phyloP scores from a whole-genome alignment of 148 eudicot species.

The Persicaria maculosa region DNA sequence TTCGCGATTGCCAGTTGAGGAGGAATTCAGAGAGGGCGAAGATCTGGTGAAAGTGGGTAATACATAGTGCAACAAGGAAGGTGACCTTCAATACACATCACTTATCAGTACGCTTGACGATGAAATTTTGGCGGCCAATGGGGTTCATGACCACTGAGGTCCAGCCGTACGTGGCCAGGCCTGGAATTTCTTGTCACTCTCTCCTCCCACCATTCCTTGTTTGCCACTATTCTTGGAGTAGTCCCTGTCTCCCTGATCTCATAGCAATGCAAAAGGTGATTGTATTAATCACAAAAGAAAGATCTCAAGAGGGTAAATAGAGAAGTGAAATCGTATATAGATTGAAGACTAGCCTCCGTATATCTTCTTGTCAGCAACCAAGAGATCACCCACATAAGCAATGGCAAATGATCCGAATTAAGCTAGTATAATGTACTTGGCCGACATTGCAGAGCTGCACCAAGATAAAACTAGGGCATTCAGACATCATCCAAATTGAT shows the following conservation, averaged over 20 bases:
- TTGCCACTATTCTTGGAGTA: conserved; percentile 19
- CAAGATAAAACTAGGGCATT: neutral
- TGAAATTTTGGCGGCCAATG: conserved; percentile 27
- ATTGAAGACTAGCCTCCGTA: conserved; percentile 24
- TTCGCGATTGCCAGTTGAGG: conserved; percentile 71
- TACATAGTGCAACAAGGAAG: neutral
- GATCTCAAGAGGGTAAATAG: neutral
- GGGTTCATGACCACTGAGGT: conserved; percentile 29
- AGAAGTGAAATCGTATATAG: neutral
- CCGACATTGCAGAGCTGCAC: conserved; percentile 20
- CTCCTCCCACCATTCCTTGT: conserved; percentile 29
- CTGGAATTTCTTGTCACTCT: conserved; percentile 27
- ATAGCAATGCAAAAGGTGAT: neutral
- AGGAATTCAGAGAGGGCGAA: conserved; percentile 81
- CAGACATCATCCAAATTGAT: too few relatives aligned
- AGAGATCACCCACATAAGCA: conserved; percentile 15
- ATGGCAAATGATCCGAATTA: conserved; percentile 23
- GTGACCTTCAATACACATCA: conserved; percentile 4
- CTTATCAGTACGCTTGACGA: conserved; percentile 18
- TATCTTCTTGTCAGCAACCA: conserved; percentile 26
- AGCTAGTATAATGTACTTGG: conserved; percentile 20
- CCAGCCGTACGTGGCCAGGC: conserved; percentile 31
- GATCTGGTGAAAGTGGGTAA: conserved; percentile 89
- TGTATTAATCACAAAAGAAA: neutral
- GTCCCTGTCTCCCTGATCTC: conserved; percentile 21